A percentile compares a stretch with the other conserved stretches of the same genome.
phyloP scores from a whole-genome alignment of 169 alveolate genomes.

The Plasmodium cynomolgi region DNA sequence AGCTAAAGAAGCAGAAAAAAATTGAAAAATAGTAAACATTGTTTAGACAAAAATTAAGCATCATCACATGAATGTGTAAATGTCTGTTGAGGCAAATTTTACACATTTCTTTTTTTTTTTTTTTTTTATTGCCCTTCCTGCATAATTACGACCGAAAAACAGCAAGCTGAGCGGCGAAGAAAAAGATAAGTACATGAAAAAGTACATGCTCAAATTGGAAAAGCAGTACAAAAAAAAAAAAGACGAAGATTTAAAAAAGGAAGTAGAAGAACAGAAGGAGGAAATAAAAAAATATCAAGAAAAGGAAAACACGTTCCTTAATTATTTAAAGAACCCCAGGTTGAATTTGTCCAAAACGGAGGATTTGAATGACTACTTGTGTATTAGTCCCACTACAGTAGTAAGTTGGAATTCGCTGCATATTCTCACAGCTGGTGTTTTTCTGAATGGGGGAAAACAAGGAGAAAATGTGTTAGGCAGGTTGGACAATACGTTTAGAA shows the following conservation, averaged over 20 bases:
- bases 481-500: background rate
- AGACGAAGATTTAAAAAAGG: constrained; percentile 69
- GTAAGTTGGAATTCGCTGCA: constrained; percentile 23
- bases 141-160: background rate
- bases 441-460: background rate
- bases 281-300: constrained; percentile 57
- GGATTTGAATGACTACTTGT: constrained; percentile 55
- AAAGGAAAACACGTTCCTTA: constrained; percentile 37
- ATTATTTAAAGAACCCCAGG: constrained; percentile 71
- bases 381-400: constrained; percentile 32
- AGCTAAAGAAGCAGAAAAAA: constrained; percentile 54
- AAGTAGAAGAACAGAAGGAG: constrained; percentile 42
- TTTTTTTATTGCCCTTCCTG: constrained; percentile 2
- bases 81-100: background rate
- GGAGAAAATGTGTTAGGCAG: background rate
- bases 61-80: background rate
- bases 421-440: background rate
- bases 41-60: background rate
- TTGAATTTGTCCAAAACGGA: constrained; percentile 49
- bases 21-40: constrained; percentile 67
- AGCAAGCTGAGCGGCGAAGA: constrained; percentile 54
- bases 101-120: background rate
- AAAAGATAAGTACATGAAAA: constrained; percentile 66
- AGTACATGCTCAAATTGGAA: constrained; percentile 60
- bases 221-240: constrained; percentile 56